phyloP scores from a whole-genome alignment of 106 monocot species.

The Apostasia shenzhenica region DNA sequence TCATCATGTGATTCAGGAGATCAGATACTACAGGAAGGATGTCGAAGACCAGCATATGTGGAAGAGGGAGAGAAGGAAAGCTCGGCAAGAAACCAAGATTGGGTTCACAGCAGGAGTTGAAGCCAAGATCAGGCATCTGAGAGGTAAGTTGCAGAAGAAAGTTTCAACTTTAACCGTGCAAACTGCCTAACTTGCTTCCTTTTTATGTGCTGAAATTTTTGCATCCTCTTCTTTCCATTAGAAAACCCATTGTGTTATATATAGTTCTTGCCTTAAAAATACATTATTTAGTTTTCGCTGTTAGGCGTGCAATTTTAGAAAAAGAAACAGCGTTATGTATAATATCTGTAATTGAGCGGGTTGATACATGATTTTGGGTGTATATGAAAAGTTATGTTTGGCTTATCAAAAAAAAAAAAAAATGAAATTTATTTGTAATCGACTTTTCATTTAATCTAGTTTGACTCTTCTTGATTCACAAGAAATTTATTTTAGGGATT shows the following conservation, averaged over 20 bases:
- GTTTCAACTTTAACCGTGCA: conserved; percentile 8
- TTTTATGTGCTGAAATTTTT: neutral
- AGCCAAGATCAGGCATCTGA: conserved; percentile 37
- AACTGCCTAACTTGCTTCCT: neutral
- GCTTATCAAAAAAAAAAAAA: too few relatives aligned
- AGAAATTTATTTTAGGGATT: too few relatives aligned
- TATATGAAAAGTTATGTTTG: too few relatives aligned
- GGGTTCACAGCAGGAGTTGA: conserved; percentile 49
- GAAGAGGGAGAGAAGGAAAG: conserved; percentile 41
- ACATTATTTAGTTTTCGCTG: too few relatives aligned
- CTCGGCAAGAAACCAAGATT: conserved; percentile 38
- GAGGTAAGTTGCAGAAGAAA: conserved; percentile 29
- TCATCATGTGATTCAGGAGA: conserved; percentile 66
- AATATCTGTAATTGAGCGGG: too few relatives aligned
- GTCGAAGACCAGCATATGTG: conserved; percentile 43
- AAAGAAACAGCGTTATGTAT: too few relatives aligned
- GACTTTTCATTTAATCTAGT: too few relatives aligned
- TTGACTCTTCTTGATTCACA: too few relatives aligned
- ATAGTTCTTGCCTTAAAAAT: neutral
- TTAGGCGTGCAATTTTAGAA: too few relatives aligned
- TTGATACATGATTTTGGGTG: too few relatives aligned
- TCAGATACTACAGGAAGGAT: conserved; percentile 44
- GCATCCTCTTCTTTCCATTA: neutral
- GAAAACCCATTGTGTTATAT: neutral
- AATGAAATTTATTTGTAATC: too few relatives aligned